Evolutionary conservation across 1,284 basidiomycete species (phyloP), one percentile per base, ranked within the genome.

Genomic region (Rhizoctonia solani): DNA sequence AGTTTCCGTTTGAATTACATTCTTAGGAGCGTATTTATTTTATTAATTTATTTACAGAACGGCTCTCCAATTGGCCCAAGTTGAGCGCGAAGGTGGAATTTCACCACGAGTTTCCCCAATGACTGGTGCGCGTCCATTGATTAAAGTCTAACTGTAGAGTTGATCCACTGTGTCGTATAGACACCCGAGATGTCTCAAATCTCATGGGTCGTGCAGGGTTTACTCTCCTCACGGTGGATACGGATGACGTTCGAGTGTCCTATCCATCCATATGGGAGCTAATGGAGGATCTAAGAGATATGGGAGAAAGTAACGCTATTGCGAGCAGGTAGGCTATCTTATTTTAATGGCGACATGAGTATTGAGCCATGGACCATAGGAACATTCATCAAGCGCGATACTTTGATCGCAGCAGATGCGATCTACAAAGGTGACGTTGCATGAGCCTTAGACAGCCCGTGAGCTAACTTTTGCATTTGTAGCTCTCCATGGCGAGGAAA

Each of bases 241-340:
- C 92, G 47, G 97, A 99, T 75, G 97, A 99, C 79, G 82, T 99
- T 25, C 87, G 86, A 68, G 87, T 98, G 39, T 85, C 85, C 8
- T 99, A 98, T 74, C 97, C 97, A 0, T 91, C 88, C 63, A 96
- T 98, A 83, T 98, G 91, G 88, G 97, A 99, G 76, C 83, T 99
- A 16, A 84, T 99, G 76, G 87, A 95, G 54, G 97, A 99, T 76
- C 78, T 99, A 50, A 83, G 87, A 54, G 89, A 93, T 75, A 99
- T 99, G 97, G 97, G 97, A 50, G 97, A 99, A 77, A 88, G 86
- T 66, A 99, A 98, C 75, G 93, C 95, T 3, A 86, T 97, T 37
- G 79, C 95, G 58, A 92, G 89, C 71, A 82, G 93, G 86, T 90
- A 71, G 46, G 79, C 76, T 6, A 23, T 25, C 8, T 23, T 25